These are phyloP conservation scores for Rhynchospora tenuis DNA, from an alignment of 176 grass and related monocot genomes.

Conservation along the genomic window DNA sequence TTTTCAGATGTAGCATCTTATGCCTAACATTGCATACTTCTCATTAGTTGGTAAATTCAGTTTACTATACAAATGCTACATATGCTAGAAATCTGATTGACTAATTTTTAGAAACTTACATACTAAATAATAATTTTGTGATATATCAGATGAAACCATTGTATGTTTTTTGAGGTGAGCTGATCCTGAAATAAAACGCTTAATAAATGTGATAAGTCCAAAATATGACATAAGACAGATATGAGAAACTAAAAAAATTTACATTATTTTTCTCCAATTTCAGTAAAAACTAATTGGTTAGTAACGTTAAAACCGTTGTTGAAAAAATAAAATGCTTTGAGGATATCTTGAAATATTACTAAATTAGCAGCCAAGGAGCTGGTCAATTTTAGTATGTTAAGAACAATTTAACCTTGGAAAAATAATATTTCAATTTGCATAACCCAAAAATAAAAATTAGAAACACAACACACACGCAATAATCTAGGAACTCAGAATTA, in stretches of 20 bases:
- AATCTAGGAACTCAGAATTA: neutral
- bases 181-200: slow-evolving; percentile 41
- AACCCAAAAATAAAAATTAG: neutral
- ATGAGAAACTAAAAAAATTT: slow-evolving; percentile 19
- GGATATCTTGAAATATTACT: neutral
- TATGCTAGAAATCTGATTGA: neutral
- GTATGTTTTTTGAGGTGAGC: slow-evolving; percentile 15
- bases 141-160: slow-evolving; percentile 1
- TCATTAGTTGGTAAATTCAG: neutral
- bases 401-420: neutral
- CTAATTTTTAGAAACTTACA: neutral
- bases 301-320: neutral
- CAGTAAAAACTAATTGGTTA: neutral
- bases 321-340: neutral
- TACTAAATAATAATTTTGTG: slow-evolving; percentile 10
- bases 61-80: neutral
- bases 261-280: neutral
- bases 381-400: neutral
- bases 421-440: neutral
- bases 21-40: neutral
- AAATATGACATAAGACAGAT: neutral
- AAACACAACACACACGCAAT: neutral
- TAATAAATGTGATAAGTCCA: neutral
- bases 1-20: slow-evolving; percentile 4
- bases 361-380: neutral